Evolutionary conservation across 176 grass and related monocot genomes (phyloP), one percentile per base, ranked within the genome.

Genomic region (Carex cristatella): DNA sequence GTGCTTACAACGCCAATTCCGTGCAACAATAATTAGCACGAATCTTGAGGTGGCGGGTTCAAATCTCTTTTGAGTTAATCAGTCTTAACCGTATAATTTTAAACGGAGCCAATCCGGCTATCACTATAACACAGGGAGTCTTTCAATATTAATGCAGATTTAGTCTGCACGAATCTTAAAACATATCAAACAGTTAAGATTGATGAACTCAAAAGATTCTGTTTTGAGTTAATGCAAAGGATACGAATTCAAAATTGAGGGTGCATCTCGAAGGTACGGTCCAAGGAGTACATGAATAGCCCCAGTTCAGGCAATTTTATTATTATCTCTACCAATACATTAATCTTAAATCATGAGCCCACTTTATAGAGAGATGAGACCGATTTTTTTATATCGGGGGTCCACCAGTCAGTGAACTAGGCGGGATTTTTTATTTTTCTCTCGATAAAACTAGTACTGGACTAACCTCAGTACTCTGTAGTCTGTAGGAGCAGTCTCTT

Each of bases 401-500:
- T 64, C 81, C 81, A 69, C 81, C 3, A 7, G 63, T 83, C 81
- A 83, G 81, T 56, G 61, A 79, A 37, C 35, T 37, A 37, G 35
- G 35, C 35, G 35, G 35, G 35, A 3, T 37, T 35, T 37, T 37
- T 37, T 37, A 37, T 37, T 37, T 37, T 37, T 37, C 35, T 37
- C 35, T 37, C 35, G 35, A 37, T 35, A 16, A 15, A 58, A 56
- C 72, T 15, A 57, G 74, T 33, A 69, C 46, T 51, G 14, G 42
- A 55, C 23, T 13, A n/a, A 7, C 40, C 63, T 83, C 62, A 0
- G 12, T 83, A 69, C 33, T 40, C 19, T 51, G 19, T n/a, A 16
- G 12, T 68, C 61, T 40, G 4, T 40, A 40, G 38, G 38, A 40
- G 38, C 38, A 40, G 38, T 66, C 33, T 15, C 16, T 46, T 31